Evolutionary conservation across 106 monocot species (phyloP).

Genomic region (Allium sativum): DNA sequence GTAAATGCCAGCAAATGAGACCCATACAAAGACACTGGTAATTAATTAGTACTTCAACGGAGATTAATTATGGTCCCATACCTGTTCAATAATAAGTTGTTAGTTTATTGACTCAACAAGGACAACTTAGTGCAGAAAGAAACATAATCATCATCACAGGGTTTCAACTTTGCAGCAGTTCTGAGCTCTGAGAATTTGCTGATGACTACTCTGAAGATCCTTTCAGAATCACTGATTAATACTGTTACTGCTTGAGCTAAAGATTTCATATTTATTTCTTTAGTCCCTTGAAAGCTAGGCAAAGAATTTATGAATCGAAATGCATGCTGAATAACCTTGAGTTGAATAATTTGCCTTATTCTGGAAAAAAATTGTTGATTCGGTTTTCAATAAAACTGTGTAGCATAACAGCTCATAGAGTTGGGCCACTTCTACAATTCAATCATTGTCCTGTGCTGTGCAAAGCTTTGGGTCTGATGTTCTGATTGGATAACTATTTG

Average conservation of each 20-base stretch:
- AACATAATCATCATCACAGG: slow-evolving; percentile 8
- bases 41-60: not conserved
- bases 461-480: slow-evolving; percentile 6
- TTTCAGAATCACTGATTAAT: slow-evolving; percentile 6
- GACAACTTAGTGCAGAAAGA: slow-evolving; percentile 9
- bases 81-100: slow-evolving; percentile 1
- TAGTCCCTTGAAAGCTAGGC: slow-evolving; percentile 1
- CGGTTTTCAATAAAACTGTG: not conserved
- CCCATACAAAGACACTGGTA: slow-evolving; percentile 4
- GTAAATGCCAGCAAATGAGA: slow-evolving; percentile 2
- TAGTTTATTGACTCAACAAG: slow-evolving; percentile 8
- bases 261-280: not conserved
- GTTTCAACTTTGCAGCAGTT: slow-evolving; percentile 8
- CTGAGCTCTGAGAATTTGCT: slow-evolving; percentile 3
- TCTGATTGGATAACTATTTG: slow-evolving; percentile 4
- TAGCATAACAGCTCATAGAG: slow-evolving; percentile 9
- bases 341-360: not conserved
- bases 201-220: slow-evolving; percentile 1
- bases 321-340: slow-evolving; percentile 1
- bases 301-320: not conserved
- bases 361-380: not conserved
- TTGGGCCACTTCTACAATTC: slow-evolving; percentile 6
- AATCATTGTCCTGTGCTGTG: slow-evolving; percentile 5
- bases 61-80: slow-evolving; percentile 14
- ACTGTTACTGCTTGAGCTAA: slow-evolving; percentile 6